Conservation (phyloP, 139 green algal genomes). For the Coelastrella sp. region DNA sequence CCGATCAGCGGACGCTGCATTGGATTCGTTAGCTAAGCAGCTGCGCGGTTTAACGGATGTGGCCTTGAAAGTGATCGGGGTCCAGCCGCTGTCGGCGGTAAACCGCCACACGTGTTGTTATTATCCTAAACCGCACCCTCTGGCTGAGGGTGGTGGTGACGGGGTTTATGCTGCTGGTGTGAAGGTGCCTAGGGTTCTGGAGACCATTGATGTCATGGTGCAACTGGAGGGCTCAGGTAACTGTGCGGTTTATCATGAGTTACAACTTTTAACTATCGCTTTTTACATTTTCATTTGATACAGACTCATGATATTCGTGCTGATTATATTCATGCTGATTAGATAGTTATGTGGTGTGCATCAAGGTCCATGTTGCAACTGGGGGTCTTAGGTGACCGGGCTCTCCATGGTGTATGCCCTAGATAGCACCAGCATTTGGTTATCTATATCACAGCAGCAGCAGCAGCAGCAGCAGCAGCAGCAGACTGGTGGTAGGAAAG, state of each 20-base stretch:
- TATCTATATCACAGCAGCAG: too few species aligned
- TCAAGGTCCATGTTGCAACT: too few species aligned
- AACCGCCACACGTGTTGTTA: constrained; percentile 72
- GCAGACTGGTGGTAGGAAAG: too few species aligned
- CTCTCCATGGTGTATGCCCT: too few species aligned
- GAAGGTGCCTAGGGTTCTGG: constrained; percentile 72
- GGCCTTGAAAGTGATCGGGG: constrained; percentile 75
- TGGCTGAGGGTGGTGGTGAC: constrained; percentile 59
- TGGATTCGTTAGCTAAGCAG: constrained; percentile 79
- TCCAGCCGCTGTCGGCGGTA: constrained; percentile 73
- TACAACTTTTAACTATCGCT: too few species aligned
- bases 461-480: too few species aligned
- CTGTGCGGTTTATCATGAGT: neutral
- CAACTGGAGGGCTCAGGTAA: constrained; percentile 86
- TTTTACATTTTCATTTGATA: too few species aligned
- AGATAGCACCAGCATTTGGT: too few species aligned
- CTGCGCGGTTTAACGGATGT: constrained; percentile 69
- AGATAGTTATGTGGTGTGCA: too few species aligned
- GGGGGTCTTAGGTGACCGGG: too few species aligned
- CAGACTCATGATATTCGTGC: too few species aligned
- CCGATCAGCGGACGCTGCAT: constrained; percentile 65
- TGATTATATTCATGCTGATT: too few species aligned
- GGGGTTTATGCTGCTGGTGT: neutral
- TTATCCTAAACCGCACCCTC: constrained; percentile 76
- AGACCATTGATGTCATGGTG: constrained; percentile 79